Conservation (phyloP, 23 red algal genomes). For the Agarophyton chilense region DNA sequence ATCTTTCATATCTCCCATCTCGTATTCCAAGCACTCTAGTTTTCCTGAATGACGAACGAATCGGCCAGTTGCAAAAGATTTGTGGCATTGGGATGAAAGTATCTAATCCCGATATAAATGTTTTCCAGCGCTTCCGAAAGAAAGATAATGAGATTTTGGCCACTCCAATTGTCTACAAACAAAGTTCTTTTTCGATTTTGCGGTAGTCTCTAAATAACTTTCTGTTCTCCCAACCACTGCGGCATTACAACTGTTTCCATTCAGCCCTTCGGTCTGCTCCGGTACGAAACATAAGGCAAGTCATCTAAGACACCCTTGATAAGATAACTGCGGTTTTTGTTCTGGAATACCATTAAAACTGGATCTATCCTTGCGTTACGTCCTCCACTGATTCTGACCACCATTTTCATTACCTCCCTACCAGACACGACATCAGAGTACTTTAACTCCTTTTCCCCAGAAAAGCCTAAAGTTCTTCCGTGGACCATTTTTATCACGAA, state of each 20-base stretch:
- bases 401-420: too few species aligned
- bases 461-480: conserved; percentile 26
- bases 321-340: conserved; percentile 23
- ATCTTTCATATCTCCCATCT: not conserved
- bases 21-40: not conserved
- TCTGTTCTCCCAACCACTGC: conserved; percentile 15
- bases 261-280: too few species aligned
- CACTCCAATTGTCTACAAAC: conserved; percentile 18
- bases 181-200: not conserved
- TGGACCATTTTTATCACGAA: conserved; percentile 28
- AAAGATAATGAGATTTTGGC: not conserved
- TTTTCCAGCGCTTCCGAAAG: not conserved
- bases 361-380: too few species aligned
- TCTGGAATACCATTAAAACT: conserved; percentile 43
- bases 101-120: not conserved
- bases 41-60: conserved; percentile 24
- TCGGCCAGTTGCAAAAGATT: not conserved
- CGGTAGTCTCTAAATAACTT: conserved; percentile 9
- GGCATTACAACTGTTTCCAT: conserved; percentile 3
- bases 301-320: conserved; percentile 42
- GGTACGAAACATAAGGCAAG: conserved; percentile 17
- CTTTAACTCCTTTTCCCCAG: not conserved
- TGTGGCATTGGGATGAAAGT: not conserved
- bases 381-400: too few species aligned
- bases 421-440: too few species aligned